Evolutionary conservation across 257 asterid genomes (phyloP), one percentile per base, ranked within the genome.

Genomic region (Plantago elongata): DNA sequence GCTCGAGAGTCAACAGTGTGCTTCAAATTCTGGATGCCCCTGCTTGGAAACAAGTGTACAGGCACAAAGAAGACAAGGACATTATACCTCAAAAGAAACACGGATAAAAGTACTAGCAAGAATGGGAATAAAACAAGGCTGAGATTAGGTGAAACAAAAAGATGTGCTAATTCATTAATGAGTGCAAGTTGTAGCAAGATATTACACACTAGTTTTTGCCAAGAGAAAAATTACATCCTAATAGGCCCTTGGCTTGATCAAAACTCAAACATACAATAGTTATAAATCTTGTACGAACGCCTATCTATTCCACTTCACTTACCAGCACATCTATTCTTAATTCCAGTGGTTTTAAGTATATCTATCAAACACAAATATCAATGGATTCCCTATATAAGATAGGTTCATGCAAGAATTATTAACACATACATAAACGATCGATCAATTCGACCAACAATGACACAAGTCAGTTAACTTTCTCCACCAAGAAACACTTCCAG

Each of bases 301-400:
- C 54, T 49, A 40, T 30, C 50, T 13, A 58, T 14, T 60, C 29
- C 48, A 5, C 47, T 13, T 47, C 9, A 48, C 16, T 62, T 48
- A 18, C 1, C 47, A 61, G 61, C 61, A 34, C 56, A 62, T 50
- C 66, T 62, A 49, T 62, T 22, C 27, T 22, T 22, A 22, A 22
- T 22, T 51, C 57, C 34, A 62, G 48, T 47, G 57, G 15, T 62
- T 27, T 29, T 42, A 12, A 0, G 17, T n/a, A 15, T 30, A 48
- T 43, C 43, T 12, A 48, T 29, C 37, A 34, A 34, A 34, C 40
- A 34, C 40, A 34, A 62, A 62, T 8, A 22, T 22, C 27, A 22
- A 22, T 22, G 27, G 27, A 62, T 11, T 27, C 14, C 64, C 51
- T 17, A 43, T 42, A n/a, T 17, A 18, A 10, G 15, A 12, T 34